Evolutionary conservation across 176 grass and related monocot species (phyloP), one percentile per base, ranked within the genome.

Genomic region (Pharus latifolius): DNA sequence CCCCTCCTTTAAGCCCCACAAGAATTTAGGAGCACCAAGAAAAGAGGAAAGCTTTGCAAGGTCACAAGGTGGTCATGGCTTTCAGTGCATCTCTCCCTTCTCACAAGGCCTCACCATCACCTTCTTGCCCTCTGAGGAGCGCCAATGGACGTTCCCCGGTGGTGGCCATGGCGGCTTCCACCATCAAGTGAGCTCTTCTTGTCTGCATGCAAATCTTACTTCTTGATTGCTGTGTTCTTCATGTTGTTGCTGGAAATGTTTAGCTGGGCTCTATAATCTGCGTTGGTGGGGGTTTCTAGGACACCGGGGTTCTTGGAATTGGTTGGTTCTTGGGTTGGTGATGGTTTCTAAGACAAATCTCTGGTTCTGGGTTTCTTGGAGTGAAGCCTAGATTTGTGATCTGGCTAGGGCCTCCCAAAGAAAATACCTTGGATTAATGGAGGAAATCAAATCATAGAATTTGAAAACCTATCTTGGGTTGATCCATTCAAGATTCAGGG

Each of bases 101-200:
- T n/a, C 76, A 63, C 48, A 75, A 4, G 40, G 73, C 59, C 14
- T 69, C 77, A 49, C 28, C 72, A 32, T 69, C 55, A 55, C 48
- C 55, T 4, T 10, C 49, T 16, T 38, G 35, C 33, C 28, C 4
- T 2, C 25, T 24, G 71, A 86, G 72, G 71, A 49, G 44, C 19
- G 35, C 12, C 42, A 51, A 59, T 72, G 77, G 70, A 40, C 11
- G 33, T 42, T 57, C 70, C 69, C 70, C 62, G 30, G 83, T 80
- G 64, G 83, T 76, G 11, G 77, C 77, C 57, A 86, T 86, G 83
- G 83, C 83, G 10, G 80, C 83, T 41, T 80, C 83, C 57, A 76
- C 80, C 32, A 86, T 76, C 72, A 80, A 65, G 83, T 86, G 78
- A 71, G 65, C 48, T 68, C 50, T 25, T 22, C 3, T 19, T 45